Conservation (phyloP, 345 rosid genomes). For the Eucalyptus melliodora region DNA sequence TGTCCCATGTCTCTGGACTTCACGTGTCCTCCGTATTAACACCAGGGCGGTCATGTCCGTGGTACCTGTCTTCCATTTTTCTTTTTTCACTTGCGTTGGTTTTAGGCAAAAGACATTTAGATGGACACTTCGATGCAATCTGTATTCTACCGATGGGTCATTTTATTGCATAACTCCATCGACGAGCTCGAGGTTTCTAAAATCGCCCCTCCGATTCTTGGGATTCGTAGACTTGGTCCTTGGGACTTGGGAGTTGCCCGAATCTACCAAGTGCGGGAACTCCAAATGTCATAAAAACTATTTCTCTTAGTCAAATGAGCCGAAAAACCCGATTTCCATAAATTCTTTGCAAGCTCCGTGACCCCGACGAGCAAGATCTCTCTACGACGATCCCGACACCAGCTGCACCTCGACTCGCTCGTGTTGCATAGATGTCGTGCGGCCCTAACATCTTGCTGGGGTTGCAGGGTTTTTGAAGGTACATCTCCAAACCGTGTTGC, state of each 20-base stretch:
- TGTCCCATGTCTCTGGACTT: neutral
- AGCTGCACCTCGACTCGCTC: neutral
- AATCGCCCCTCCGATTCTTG: neutral
- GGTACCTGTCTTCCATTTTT: neutral
- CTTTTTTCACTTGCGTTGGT: neutral
- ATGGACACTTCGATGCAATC: neutral
- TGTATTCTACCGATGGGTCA: neutral
- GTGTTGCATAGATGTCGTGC: neutral
- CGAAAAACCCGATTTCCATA: neutral
- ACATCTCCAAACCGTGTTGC: neutral
- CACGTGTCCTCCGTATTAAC: neutral
- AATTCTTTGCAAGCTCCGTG: neutral
- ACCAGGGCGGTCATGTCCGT: neutral
- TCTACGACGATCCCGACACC: neutral
- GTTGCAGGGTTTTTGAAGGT: neutral
- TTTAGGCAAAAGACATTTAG: neutral
- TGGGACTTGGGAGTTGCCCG: neutral
- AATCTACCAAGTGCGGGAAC: neutral
- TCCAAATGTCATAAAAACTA: neutral
- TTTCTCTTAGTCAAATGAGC: neutral
- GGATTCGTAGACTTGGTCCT: neutral
- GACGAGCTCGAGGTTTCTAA: neutral
- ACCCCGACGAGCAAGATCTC: neutral
- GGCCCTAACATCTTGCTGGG: neutral
- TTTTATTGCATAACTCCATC: neutral